Evolutionary conservation across 1,284 basidiomycete species (phyloP), one percentile per base, ranked within the genome.

Genomic region (Papiliotrema nemorosa): DNA sequence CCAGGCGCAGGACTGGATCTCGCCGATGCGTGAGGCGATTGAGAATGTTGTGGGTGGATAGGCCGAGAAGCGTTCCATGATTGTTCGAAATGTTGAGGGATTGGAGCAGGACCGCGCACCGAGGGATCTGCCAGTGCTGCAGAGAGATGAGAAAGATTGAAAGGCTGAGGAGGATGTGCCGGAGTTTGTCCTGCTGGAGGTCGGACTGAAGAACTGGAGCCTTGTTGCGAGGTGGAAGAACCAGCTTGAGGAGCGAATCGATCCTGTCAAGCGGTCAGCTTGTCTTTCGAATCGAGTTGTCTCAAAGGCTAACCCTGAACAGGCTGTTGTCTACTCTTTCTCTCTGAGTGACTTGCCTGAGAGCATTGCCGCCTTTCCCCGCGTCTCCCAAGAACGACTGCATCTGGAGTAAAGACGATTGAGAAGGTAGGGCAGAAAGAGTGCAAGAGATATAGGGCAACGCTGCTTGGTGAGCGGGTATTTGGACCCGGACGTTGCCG

Each of bases 261-360:
- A 26, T 49, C 34, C 41, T 45, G 44, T 9, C 10, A 42, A 13
- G 12, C 40, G 40, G 13, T 7, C 24, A 7, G 7, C 42, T 44
- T 31, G 13, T 44, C 4, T 5, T 24, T 26, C 10, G 10, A 14
- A 14, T n/a, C 35, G 35, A n/a, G 25, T 5, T 34, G 14, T 22
- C 27, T 27, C 27, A 16, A 20, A 33, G 43, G 10, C 71, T 60
- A 45, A 74, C 73, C 39, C 67, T 54, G 53, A 72, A 70, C 18
- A 96, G 73, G 66, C 88, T 90, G 50, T 87, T 84, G 75, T 97
- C 93, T 3, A 84, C 84, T 56, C 92, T 89, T 4, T 91, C 84
- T 63, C 96, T 88, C 73, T 97, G 97, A 53, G 94, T 79, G 38
- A 97, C 85, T 64, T 91, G 87, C 18, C 88, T 84, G 27, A 98